A percentile compares a stretch with the other conserved stretches of the same genome.
phyloP scores from a whole-genome alignment of 495 filamentous ascomycete genomes.

The Penicillium argentinense region DNA sequence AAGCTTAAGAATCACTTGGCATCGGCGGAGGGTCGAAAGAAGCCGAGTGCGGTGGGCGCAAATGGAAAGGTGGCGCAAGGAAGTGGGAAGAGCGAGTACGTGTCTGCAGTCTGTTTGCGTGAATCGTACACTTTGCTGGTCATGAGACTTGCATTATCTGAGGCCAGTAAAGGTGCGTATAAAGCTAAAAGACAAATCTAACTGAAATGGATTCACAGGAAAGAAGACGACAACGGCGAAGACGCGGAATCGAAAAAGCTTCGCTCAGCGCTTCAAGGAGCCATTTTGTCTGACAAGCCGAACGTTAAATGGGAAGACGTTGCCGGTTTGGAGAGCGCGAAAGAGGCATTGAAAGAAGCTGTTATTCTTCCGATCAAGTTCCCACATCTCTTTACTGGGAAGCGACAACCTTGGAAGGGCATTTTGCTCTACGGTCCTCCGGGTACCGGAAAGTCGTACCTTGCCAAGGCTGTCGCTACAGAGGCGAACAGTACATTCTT shows the following conservation, averaged over 20 bases:
- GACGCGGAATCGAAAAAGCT: slow-evolving; percentile 96
- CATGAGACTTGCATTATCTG: background rate
- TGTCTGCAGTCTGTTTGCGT: slow-evolving; percentile 12
- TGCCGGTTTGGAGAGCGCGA: slow-evolving; percentile 90
- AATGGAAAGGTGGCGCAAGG: slow-evolving; percentile 77
- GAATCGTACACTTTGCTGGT: background rate
- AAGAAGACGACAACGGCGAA: slow-evolving; percentile 63
- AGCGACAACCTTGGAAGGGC: slow-evolving; percentile 96
- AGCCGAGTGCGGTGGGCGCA: slow-evolving; percentile 77
- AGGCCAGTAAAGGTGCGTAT: background rate
- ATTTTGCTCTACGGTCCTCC: slow-evolving; percentile 96
- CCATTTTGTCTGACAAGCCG: slow-evolving; percentile 91
- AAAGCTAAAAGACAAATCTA: slow-evolving; percentile 2
- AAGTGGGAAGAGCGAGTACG: slow-evolving; percentile 64
- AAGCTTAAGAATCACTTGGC: slow-evolving; percentile 90
- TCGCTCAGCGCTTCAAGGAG: slow-evolving; percentile 82
- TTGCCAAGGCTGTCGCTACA: slow-evolving; percentile 96
- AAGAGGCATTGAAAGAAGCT: slow-evolving; percentile 96
- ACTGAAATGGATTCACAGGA: slow-evolving; percentile 29
- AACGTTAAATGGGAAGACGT: slow-evolving; percentile 98
- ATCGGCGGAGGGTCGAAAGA: slow-evolving; percentile 71
- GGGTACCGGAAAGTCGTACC: slow-evolving; percentile 93
- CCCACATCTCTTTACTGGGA: slow-evolving; percentile 94
- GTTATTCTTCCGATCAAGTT: slow-evolving; percentile 98
- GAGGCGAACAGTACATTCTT: slow-evolving; percentile 99